A percentile compares a stretch with the other conserved stretches of the same genome.
These are phyloP conservation scores for Geotrichum europaeum DNA, from an alignment of 1,139 yeast species.

Conservation along the genomic window DNA sequence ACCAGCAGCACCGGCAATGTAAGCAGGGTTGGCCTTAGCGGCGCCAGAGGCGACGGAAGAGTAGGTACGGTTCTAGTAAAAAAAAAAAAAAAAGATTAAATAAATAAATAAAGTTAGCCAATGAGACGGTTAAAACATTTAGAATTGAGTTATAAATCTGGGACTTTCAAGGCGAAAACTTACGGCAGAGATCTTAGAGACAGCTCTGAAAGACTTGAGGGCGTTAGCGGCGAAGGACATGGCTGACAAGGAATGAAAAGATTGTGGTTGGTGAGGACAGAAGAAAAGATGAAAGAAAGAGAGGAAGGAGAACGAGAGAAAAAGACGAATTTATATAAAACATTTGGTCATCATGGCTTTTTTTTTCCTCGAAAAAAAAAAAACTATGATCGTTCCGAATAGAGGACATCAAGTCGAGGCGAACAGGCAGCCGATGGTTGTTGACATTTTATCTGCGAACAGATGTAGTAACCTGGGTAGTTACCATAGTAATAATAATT, in stretches of 20 bases:
- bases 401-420: not conserved
- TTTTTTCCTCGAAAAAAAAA: not conserved
- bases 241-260: not conserved
- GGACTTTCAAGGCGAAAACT: not conserved
- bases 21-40: constrained; percentile 8
- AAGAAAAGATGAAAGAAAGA: not conserved
- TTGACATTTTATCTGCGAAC: no score
- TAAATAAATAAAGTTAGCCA: not conserved
- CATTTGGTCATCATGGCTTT: not conserved
- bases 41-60: constrained; percentile 1
- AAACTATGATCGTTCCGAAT: not conserved
- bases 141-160: not conserved
- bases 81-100: no score
- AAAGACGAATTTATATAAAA: not conserved
- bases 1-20: constrained; percentile 12
- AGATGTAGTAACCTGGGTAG: no score
- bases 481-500: no score
- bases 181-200: constrained; percentile 1
- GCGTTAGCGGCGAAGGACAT: constrained; percentile 11
- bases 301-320: not conserved
- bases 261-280: not conserved
- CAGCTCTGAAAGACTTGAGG: constrained; percentile 2
- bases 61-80: not conserved
- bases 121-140: not conserved
- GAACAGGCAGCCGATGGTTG: no score